These are phyloP conservation scores for Cicer arietinum DNA, from an alignment of 306 rosid genomes.

Conservation along the genomic window DNA sequence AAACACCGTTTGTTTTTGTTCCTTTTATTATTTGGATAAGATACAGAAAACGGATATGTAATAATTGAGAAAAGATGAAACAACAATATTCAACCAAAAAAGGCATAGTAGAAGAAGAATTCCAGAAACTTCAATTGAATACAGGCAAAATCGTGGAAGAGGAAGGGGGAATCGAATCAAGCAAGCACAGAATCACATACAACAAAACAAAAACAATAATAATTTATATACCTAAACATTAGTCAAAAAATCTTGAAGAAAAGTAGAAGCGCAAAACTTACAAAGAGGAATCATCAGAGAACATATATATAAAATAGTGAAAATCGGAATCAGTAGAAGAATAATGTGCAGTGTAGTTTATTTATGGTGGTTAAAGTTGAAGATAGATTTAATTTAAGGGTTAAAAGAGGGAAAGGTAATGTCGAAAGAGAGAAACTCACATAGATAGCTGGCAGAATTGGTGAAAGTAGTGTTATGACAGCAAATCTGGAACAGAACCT, in stretches of 20 bases:
- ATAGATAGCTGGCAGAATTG: conserved; percentile 33
- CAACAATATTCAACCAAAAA: neutral
- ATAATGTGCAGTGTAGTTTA: neutral
- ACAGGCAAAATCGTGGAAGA: conserved; percentile 24
- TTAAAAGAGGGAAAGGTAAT: neutral
- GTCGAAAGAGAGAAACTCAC: conserved; percentile 1
- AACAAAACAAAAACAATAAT: neutral
- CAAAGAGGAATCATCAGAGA: neutral
- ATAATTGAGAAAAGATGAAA: conserved; percentile 11
- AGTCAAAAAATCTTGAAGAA: neutral
- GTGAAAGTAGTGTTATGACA: conserved; percentile 9
- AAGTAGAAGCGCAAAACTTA: no score
- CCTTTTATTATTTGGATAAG: neutral
- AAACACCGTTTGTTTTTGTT: neutral
- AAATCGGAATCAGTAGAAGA: conserved; percentile 36
- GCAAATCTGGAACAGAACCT: conserved; percentile 41
- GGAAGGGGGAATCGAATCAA: conserved; percentile 32
- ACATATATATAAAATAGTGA: neutral
- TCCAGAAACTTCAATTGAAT: conserved; percentile 18
- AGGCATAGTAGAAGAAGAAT: neutral
- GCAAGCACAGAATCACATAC: conserved; percentile 8
- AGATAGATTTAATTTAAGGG: neutral
- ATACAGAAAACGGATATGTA: conserved; percentile 9
- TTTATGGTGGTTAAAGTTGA: neutral
- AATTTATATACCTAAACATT: neutral